Evolutionary conservation across 78 protist genomes (phyloP), one percentile per base, ranked within the genome.

Genomic region (Andalucia godoyi): DNA sequence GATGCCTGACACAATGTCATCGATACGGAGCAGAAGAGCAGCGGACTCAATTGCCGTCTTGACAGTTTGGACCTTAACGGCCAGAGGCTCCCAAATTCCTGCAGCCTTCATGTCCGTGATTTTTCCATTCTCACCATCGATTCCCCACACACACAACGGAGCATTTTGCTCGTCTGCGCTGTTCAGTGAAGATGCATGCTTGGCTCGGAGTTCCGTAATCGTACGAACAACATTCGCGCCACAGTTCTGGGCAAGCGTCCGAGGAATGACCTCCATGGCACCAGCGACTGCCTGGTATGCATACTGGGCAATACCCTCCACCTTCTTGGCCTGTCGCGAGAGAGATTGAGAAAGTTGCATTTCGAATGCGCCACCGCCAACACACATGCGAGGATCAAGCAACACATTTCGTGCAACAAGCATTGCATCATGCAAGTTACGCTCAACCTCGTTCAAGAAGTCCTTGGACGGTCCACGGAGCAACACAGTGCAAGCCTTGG

Each of bases 331-430:
- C 64, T 70, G 72, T 47, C 75, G 80, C 52, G 37, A n/a, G 54
- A 95, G 81, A 12, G 53, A 53, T 37, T 53, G 74, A 4, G 95
- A 27, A 32, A 95, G 17, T 5, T 93, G 88, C 98, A 95, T 95
- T 65, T 95, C 99, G 39, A 70, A 69, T 9, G 97, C 95, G 33
- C 99, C 99, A 42, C 98, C 99, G 40, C 99, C 99, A 41, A 98
- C 98, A 17, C 94, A 80, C 27, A 96, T 71, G 25, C 81, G 64
- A 15, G 99, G 97, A 51, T 89, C 94, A 47, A 82, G 4, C 57
- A 82, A 30, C 33, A 97, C 73, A 81, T 95, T 95, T 39, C 98
- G 81, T 25, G 97, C 97, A 33, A 90, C 98, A 66, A 40, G 32
- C 97, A 97, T 90, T 29, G 99, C 99, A 70, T 97, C 99, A 29